These are phyloP conservation scores for Taphrina populina DNA, from an alignment of 1,139 yeast genomes.

Conservation along the genomic window DNA sequence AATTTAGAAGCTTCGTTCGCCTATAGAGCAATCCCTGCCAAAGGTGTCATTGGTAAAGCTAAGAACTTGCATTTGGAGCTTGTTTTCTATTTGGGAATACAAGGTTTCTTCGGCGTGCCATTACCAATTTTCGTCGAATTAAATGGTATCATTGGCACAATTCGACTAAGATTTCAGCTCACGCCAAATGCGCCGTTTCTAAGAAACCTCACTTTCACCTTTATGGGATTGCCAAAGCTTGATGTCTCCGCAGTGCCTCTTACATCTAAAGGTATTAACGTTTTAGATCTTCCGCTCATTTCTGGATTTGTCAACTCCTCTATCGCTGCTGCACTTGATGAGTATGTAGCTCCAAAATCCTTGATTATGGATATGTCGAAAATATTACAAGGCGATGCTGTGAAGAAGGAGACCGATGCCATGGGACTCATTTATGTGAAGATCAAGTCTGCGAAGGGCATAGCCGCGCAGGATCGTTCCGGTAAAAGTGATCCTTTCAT, in stretches of 20 bases:
- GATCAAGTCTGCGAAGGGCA: constrained; percentile 33
- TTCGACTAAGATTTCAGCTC: constrained; percentile 32
- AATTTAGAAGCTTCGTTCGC: constrained; percentile 34
- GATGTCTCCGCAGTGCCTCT: constrained; percentile 35
- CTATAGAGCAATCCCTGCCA: constrained; percentile 31
- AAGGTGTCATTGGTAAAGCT: constrained; percentile 31
- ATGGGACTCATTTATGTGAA: constrained; percentile 30
- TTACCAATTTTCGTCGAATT: constrained; percentile 35
- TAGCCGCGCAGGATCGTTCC: constrained; percentile 33
- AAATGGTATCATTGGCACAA: constrained; percentile 34
- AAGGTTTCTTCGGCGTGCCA: constrained; percentile 32
- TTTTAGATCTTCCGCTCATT: constrained; percentile 33
- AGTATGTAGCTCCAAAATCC: constrained; percentile 34
- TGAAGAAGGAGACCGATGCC: constrained; percentile 35
- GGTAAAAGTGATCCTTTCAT: constrained; percentile 34
- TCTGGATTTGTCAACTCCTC: constrained; percentile 34
- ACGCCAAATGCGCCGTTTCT: constrained; percentile 34
- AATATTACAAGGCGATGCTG: constrained; percentile 33
- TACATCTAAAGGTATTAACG: constrained; percentile 34
- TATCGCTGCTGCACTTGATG: constrained; percentile 35
- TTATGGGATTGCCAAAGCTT: constrained; percentile 35
- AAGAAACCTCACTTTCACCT: constrained; percentile 32
- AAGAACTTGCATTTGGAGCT: constrained; percentile 34
- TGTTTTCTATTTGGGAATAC: constrained; percentile 34
- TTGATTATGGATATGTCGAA: constrained; percentile 35